Percentiles rank a stretch among this genome's conserved stretches.
Evolutionary conservation across 257 asterid species (phyloP).

Genomic region (Solanum chiquidenum): DNA sequence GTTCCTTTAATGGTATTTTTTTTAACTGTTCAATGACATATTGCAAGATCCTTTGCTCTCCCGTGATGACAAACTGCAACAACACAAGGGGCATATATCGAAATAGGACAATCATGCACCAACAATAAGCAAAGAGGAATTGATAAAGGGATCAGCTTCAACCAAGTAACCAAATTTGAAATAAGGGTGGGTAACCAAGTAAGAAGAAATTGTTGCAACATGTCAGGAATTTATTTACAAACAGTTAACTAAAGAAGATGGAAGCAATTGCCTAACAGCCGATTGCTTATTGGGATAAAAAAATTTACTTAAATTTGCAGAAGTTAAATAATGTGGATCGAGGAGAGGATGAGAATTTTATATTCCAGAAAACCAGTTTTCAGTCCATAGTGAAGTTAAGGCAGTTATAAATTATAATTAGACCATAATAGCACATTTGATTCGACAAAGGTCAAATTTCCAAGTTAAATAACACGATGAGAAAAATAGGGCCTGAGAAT

Average conservation of each 20-base stretch:
- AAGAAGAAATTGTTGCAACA: neutral
- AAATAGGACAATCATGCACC: neutral
- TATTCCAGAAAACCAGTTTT: neutral
- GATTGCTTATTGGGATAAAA: neutral
- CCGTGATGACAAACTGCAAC: constrained; percentile 78
- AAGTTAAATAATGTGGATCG: neutral
- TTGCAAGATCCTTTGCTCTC: constrained; percentile 72
- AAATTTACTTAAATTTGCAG: neutral
- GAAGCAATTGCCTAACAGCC: neutral
- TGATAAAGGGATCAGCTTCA: neutral
- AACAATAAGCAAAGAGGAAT: neutral
- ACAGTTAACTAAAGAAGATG: neutral
- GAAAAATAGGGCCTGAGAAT: neutral
- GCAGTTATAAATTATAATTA: neutral
- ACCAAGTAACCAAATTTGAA: neutral
- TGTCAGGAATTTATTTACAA: neutral
- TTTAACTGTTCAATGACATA: constrained; percentile 78
- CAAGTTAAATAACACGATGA: neutral
- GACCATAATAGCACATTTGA: neutral
- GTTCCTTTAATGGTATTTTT: constrained; percentile 90
- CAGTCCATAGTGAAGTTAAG: neutral
- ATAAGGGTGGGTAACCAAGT: neutral
- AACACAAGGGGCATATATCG: neutral
- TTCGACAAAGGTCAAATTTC: neutral
- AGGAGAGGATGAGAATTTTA: neutral